Conservation (phyloP, 805 yeast species). For the Kregervanrija fluxuum region DNA sequence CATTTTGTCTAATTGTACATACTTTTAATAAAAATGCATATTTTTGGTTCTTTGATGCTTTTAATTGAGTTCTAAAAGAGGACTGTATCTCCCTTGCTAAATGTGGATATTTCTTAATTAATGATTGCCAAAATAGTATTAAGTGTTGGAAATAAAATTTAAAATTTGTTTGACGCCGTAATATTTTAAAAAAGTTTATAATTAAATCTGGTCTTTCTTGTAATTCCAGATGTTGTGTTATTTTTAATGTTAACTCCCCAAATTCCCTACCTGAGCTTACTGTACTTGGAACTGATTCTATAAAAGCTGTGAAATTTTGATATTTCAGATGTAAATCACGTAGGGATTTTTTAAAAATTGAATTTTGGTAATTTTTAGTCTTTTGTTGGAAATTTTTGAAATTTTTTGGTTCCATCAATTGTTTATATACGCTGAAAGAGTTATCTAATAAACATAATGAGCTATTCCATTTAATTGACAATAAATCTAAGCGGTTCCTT, state of each 20-base stretch:
- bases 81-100: constrained; percentile 12
- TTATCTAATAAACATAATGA: constrained; percentile 10
- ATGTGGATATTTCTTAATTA: constrained; percentile 16
- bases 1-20: constrained; percentile 2
- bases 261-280: constrained; percentile 1
- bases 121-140: constrained; percentile 15
- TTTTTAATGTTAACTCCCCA: neutral
- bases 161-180: constrained; percentile 20
- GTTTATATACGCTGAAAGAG: neutral
- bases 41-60: constrained; percentile 5
- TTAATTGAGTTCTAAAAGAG: constrained; percentile 9
- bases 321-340: too few species aligned
- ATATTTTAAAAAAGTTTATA: constrained; percentile 16
- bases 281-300: too few species aligned
- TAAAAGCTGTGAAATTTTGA: too few species aligned
- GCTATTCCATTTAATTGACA: constrained; percentile 12
- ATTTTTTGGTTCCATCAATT: too few species aligned
- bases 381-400: too few species aligned
- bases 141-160: constrained; percentile 13
- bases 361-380: too few species aligned
- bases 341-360: too few species aligned
- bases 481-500: constrained; percentile 8
- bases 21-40: constrained; percentile 6
- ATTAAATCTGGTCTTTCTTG: constrained; percentile 16
- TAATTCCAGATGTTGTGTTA: constrained; percentile 13